Base-by-base conservation (phyloP, 345 rosid genomes). In the Capsella bursapastoris region DNA sequence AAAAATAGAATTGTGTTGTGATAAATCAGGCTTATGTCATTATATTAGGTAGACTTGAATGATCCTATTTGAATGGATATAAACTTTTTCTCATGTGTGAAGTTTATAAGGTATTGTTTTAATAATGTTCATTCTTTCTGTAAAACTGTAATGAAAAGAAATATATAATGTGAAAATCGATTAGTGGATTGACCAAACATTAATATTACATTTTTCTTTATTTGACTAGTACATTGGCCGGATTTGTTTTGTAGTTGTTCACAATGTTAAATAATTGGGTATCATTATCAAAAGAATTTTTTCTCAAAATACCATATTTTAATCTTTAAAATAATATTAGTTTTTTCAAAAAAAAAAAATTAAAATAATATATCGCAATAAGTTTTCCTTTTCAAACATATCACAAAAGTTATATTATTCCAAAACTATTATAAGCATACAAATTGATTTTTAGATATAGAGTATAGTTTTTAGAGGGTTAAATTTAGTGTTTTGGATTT, bases 181-280 rank as follows among this genome's bases (percentile, higher is more conserved):
- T 16, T 49, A 66, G 66, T 47, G 50, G 1, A 12, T 31, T 73
- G 66, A 57, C 71, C 41, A 65, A 49, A 38, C 32, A 64, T 4
- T 34, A 49, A 38, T n/a, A 64, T 4, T 34, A 32, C 49, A 13
- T 25, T 55, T 73, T 55, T 64, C 15, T 55, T 10, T 45, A 56
- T 27, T 34, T 64, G 71, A 73, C 77, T 55, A 22, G 10, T 6
- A 58, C 49, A 25, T 64, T 56, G 71, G 49, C 57, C n/a, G 57
- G 18, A 64, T 55, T 34, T 64, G 57, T 64, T 25, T 64, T 66
- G 60, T 64, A 44, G 57, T 37, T 74, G 41, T 64, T 56, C 71
- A 34, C 32, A 45, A 44, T 73, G 57, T 45, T 57, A 73, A 8
- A 34, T 50, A 6, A 35, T 22, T 66, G 57, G 7, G 31, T 50